These are phyloP conservation scores for Flaveria brownii DNA, from an alignment of 129 eudicot genomes.

Conservation along the genomic window DNA sequence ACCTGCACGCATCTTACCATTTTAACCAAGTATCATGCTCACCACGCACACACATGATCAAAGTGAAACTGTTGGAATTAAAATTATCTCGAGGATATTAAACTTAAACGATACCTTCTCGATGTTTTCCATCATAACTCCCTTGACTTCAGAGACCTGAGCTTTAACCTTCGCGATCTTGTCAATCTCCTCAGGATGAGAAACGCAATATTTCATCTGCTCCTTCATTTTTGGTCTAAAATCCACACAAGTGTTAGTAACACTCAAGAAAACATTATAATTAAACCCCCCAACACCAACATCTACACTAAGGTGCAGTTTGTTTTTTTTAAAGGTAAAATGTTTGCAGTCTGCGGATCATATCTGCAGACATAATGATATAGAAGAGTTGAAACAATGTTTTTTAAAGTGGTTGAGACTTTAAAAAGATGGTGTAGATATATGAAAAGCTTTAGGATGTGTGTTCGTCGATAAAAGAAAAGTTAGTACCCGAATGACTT, in stretches of 20 bases:
- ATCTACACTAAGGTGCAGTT: neutral
- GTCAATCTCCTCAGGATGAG: constrained; percentile 76
- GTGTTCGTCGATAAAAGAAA: no score
- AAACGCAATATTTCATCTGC: constrained; percentile 69
- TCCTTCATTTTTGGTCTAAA: constrained; percentile 72
- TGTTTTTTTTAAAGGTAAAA: no score
- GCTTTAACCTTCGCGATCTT: constrained; percentile 81
- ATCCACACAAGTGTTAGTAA: constrained; percentile 18
- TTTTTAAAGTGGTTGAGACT: no score
- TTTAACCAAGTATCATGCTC: neutral
- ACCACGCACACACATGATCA: neutral
- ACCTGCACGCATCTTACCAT: constrained; percentile 45
- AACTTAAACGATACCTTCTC: constrained; percentile 54
- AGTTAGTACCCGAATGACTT: constrained; percentile 59
- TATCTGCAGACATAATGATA: no score
- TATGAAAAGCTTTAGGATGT: no score
- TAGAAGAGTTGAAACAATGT: no score
- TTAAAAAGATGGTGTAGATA: no score
- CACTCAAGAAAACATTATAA: neutral
- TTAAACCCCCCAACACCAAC: neutral
- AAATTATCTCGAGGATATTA: neutral
- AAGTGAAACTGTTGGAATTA: neutral
- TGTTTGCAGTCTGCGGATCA: no score
- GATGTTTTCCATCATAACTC: constrained; percentile 84
- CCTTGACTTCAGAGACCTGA: constrained; percentile 77